These are phyloP conservation scores for Dothistroma septosporum DNA, from an alignment of 2,329 filamentous ascomycete species.

Conservation along the genomic window DNA sequence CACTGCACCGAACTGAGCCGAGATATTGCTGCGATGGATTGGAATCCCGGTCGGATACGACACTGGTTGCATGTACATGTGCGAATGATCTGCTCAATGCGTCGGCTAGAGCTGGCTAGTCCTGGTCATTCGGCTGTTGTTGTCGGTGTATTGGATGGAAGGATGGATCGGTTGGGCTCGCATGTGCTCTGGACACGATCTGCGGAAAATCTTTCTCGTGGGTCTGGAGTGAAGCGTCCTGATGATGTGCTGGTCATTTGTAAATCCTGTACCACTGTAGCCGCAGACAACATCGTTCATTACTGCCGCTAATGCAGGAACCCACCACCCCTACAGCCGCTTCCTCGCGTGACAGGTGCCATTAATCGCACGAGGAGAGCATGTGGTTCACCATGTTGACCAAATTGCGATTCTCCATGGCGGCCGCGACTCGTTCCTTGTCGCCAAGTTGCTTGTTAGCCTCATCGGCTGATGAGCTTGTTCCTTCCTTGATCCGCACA, in stretches of 20 bases:
- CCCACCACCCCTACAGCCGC: not conserved
- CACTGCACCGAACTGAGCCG: not conserved
- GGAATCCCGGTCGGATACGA: not conserved
- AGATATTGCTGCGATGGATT: not conserved
- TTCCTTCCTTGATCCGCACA: slow-evolving; percentile 90
- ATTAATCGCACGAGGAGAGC: slow-evolving; percentile 51
- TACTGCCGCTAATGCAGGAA: slow-evolving; percentile 18
- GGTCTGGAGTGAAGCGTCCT: not conserved
- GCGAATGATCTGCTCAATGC: not conserved
- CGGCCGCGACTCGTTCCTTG: slow-evolving; percentile 93
- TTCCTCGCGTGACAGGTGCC: not conserved
- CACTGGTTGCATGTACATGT: not conserved
- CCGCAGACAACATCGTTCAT: not conserved
- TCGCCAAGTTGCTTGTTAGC: slow-evolving; percentile 96
- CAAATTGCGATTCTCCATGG: slow-evolving; percentile 86
- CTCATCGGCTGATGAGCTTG: slow-evolving; percentile 90
- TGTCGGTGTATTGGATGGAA: not conserved
- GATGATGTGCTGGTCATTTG: not conserved
- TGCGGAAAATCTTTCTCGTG: not conserved
- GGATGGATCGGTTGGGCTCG: not conserved
- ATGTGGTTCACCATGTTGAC: slow-evolving; percentile 88
- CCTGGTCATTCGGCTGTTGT: not conserved
- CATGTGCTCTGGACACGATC: not conserved
- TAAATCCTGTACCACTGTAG: not conserved
- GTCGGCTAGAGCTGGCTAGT: not conserved